Conservation (phyloP, 345 rosid genomes). For the Stellera chamaejasme region DNA sequence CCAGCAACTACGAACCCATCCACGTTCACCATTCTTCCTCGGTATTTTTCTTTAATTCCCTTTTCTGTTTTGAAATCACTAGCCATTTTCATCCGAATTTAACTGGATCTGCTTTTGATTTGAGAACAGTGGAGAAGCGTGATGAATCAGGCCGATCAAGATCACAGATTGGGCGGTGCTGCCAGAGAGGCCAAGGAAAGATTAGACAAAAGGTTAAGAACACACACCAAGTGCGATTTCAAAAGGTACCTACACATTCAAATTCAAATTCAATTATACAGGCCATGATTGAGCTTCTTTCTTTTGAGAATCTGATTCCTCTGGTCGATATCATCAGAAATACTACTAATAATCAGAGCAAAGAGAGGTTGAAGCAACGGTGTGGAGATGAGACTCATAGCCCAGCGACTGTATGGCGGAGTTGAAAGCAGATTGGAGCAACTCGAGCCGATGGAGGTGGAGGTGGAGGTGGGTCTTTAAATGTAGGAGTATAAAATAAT, state of each 20-base stretch:
- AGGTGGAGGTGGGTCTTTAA: too few relatives aligned
- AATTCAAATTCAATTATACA: too few relatives aligned
- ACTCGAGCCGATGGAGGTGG: too few relatives aligned
- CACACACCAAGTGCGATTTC: slow-evolving; percentile 27
- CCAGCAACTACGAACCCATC: slow-evolving; percentile 39
- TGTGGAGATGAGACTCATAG: slow-evolving; percentile 6
- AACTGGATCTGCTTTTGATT: slow-evolving; percentile 12
- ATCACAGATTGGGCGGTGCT: slow-evolving; percentile 48
- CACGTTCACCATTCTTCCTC: slow-evolving; percentile 22
- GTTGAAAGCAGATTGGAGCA: too few relatives aligned
- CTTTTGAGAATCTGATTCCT: slow-evolving; percentile 7
- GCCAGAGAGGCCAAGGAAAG: slow-evolving; percentile 87
- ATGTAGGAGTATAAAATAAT: too few relatives aligned
- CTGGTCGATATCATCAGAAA: neutral
- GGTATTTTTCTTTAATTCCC: slow-evolving; percentile 14
- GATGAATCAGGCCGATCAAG: slow-evolving; percentile 23
- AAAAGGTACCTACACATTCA: slow-evolving; percentile 21
- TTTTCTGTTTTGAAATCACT: neutral
- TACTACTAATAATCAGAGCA: slow-evolving; percentile 20
- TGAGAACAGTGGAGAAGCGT: slow-evolving; percentile 26
- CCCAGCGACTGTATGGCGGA: too few relatives aligned
- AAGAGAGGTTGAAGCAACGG: slow-evolving; percentile 12
- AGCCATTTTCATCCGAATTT: neutral
- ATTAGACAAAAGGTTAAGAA: slow-evolving; percentile 51
- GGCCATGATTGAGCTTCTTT: too few relatives aligned